Conservation (phyloP, 1,139 yeast species). For the Magnusiomyces paraingens region DNA sequence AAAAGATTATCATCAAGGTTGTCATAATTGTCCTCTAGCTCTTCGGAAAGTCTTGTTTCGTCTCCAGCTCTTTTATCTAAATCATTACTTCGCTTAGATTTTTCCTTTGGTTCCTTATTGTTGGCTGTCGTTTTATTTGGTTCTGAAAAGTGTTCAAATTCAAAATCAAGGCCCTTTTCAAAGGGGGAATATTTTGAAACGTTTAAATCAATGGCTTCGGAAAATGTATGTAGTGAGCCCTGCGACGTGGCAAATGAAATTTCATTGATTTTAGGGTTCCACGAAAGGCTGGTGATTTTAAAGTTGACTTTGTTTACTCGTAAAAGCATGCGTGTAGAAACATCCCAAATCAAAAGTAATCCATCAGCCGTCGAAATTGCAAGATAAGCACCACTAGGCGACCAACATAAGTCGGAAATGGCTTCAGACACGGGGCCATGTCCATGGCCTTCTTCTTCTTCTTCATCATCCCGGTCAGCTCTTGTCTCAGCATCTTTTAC, state of each 20-base stretch:
- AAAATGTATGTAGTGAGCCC: not conserved
- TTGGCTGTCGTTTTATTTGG: conserved; percentile 7
- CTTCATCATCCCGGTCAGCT: conserved; percentile 6
- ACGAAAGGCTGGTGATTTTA: not conserved
- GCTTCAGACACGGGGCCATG: conserved; percentile 17
- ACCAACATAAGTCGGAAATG: conserved; percentile 50
- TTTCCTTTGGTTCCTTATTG: conserved; percentile 25
- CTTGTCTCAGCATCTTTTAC: conserved; percentile 3
- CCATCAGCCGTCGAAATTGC: conserved; percentile 48
- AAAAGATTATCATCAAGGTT: conserved; percentile 2
- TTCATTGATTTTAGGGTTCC: conserved; percentile 1
- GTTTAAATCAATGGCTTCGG: not conserved
- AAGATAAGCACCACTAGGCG: conserved; percentile 52
- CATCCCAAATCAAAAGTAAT: conserved; percentile 47
- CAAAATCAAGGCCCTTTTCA: not conserved
- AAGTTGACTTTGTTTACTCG: not conserved
- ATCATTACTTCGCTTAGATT: conserved; percentile 18
- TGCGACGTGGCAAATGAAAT: not conserved
- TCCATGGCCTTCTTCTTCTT: conserved; percentile 4
- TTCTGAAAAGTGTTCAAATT: not conserved
- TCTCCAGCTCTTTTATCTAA: conserved; percentile 26
- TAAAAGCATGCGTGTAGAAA: not conserved
- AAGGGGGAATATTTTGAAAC: not conserved
- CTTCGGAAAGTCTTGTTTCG: conserved; percentile 10
- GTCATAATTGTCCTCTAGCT: conserved; percentile 24